Conservation (phyloP, 768 basidiomycete genomes). For the Russula foetens region DNA sequence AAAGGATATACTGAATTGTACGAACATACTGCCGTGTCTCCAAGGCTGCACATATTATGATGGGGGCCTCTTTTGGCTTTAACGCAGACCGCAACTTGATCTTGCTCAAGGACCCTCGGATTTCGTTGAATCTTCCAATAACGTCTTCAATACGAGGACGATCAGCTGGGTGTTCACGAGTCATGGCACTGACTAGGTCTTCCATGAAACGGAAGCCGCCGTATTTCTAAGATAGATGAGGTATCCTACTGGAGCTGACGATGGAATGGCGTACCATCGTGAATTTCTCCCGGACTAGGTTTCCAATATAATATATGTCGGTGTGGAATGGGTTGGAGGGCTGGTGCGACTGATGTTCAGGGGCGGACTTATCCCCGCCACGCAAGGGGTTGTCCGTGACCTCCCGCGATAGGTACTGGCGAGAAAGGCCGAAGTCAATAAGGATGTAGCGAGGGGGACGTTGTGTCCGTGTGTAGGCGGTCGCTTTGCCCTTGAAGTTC, state of each 20-base stretch:
- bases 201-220: slow-evolving; percentile 23
- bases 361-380: slow-evolving; percentile 37
- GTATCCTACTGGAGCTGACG: neutral
- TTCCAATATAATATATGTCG: slow-evolving; percentile 31
- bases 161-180: slow-evolving; percentile 20
- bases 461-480: slow-evolving; percentile 20
- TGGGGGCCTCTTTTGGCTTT: neutral
- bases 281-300: slow-evolving; percentile 26
- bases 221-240: slow-evolving; percentile 18
- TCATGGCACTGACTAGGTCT: slow-evolving; percentile 25
- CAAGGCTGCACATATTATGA: neutral
- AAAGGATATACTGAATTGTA: slow-evolving; percentile 1
- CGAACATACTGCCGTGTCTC: neutral
- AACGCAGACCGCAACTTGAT: slow-evolving; percentile 12
- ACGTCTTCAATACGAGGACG: slow-evolving; percentile 24
- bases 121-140: neutral
- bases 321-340: slow-evolving; percentile 28
- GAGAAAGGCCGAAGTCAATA: slow-evolving; percentile 26
- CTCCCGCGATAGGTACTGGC: slow-evolving; percentile 22
- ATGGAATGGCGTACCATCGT: slow-evolving; percentile 21
- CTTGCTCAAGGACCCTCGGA: neutral
- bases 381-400: slow-evolving; percentile 25
- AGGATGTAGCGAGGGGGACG: slow-evolving; percentile 24
- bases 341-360: slow-evolving; percentile 24
- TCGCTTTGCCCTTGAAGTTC: slow-evolving; percentile 24